These are phyloP conservation scores for Huntiella decipiens DNA, from an alignment of 2,329 filamentous ascomycete species.

Conservation along the genomic window DNA sequence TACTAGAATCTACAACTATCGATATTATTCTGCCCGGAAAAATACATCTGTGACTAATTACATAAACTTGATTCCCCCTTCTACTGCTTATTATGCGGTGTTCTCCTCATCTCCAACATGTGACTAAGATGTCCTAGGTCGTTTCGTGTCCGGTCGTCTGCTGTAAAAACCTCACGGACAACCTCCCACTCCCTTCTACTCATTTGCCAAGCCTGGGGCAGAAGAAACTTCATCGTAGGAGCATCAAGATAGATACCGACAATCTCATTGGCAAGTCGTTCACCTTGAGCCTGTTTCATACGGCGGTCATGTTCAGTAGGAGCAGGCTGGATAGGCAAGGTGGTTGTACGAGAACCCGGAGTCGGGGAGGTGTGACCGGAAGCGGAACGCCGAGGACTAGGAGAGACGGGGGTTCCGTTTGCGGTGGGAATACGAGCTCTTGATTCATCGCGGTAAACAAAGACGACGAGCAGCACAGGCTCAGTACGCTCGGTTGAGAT, in stretches of 20 bases:
- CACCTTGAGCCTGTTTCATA: conserved; percentile 21
- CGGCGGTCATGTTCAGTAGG: conserved; percentile 7
- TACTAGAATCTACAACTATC: too few species aligned
- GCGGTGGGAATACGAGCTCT: background rate
- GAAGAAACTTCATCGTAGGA: conserved; percentile 48
- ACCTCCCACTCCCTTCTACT: conserved; percentile 55
- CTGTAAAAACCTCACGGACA: conserved; percentile 47
- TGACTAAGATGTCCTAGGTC: conserved; percentile 39
- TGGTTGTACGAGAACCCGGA: conserved; percentile 14
- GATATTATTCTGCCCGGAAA: too few species aligned
- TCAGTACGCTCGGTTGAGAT: conserved; percentile 55
- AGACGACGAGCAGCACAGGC: conserved; percentile 62
- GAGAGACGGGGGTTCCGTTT: background rate
- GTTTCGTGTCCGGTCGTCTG: conserved; percentile 43
- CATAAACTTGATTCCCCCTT: too few species aligned
- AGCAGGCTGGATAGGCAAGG: conserved; percentile 5
- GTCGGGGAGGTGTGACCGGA: conserved; percentile 17
- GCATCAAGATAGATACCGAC: conserved; percentile 43
- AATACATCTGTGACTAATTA: too few species aligned
- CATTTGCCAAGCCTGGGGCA: conserved; percentile 50
- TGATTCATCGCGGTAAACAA: conserved; percentile 55
- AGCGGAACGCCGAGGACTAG: conserved; percentile 10
- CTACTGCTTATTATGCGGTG: background rate
- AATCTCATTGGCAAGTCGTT: conserved; percentile 40
- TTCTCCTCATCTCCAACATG: conserved; percentile 26